phyloP scores from a whole-genome alignment of 495 filamentous ascomycete genomes.

The Trypethelium eluteriae region DNA sequence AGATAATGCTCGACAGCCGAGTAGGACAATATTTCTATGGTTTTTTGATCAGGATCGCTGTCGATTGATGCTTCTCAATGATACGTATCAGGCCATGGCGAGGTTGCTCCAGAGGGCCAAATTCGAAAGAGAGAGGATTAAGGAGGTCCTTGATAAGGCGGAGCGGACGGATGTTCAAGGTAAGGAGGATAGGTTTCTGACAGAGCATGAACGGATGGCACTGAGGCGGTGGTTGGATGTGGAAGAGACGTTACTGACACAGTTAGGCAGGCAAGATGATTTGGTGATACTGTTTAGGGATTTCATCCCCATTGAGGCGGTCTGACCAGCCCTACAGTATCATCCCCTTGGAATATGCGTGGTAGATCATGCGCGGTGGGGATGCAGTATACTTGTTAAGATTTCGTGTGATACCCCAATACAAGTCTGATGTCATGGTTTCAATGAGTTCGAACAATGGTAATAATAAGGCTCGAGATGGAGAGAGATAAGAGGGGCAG shows the following conservation, averaged over 20 bases:
- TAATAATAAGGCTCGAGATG: no score
- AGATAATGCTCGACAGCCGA: slow-evolving; percentile 66
- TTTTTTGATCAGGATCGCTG: slow-evolving; percentile 73
- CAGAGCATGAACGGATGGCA: slow-evolving; percentile 54
- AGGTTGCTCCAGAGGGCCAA: slow-evolving; percentile 67
- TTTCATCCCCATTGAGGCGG: slow-evolving; percentile 37
- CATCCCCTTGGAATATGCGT: no score
- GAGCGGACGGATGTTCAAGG: slow-evolving; percentile 77
- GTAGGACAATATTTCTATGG: slow-evolving; percentile 80
- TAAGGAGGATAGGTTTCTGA: slow-evolving; percentile 68
- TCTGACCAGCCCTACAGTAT: not conserved
- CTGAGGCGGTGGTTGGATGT: slow-evolving; percentile 60
- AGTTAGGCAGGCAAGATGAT: slow-evolving; percentile 74
- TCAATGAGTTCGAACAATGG: no score
- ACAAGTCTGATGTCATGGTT: no score
- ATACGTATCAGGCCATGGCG: slow-evolving; percentile 84
- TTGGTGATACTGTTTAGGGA: slow-evolving; percentile 76
- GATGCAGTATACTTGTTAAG: no score
- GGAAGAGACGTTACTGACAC: slow-evolving; percentile 68
- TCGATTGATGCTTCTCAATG: slow-evolving; percentile 56
- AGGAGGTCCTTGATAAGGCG: slow-evolving; percentile 63
- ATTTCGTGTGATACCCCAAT: no score
- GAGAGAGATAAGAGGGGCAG: no score
- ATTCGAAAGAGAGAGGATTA: slow-evolving; percentile 59
- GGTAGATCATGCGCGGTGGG: no score